Evolutionary conservation across 208 protist genomes (phyloP), one percentile per base, ranked within the genome.

Genomic region (Trypanosoma mega): DNA sequence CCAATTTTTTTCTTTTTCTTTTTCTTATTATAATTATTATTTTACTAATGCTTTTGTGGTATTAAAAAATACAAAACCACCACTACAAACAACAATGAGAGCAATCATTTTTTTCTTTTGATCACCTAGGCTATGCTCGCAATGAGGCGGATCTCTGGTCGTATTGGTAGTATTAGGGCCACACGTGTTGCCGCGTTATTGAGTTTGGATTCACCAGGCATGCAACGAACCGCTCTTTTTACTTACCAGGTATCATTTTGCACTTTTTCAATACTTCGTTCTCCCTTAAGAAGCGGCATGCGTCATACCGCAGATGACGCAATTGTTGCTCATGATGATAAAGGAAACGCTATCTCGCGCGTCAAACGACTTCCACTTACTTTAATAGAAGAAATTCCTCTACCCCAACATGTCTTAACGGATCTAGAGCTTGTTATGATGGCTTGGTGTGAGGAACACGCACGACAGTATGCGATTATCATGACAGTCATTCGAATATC

Each of bases 391-490:
- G 85, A 94, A 60, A 74, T 92, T 18, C 85, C 85, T 29, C 64
- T 85, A 31, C 88, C 88, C 26, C 77, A 85, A 64, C 75, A 76
- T 39, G 64, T 92, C 18, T 66, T 89, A 44, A 91, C 85, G 1
- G 85, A 92, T 59, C 53, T 94, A 21, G 88, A 94, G 63, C 67
- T 94, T 16, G 62, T 94, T 27, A 94, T 92, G 82, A 90, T 86
- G 78, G 88, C 88, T 2, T 94, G 88, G 88, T 90, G 81, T 41
- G 88, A 95, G 53, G 85, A 95, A 64, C 85, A 92, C 51, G 85
- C 88, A 14, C 65, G 85, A 29, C 85, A 87, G 49, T 90, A 89
- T 66, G 76, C 74, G 2, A 55, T 89, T 27, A 78, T 95, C 55
- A 81, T 87, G 69, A 74, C 68, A 20, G 64, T 64, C 12, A 70